Evolutionary conservation across 1,139 yeast species (phyloP), one percentile per base, ranked within the genome.

Genomic region (Candida smagusa): DNA sequence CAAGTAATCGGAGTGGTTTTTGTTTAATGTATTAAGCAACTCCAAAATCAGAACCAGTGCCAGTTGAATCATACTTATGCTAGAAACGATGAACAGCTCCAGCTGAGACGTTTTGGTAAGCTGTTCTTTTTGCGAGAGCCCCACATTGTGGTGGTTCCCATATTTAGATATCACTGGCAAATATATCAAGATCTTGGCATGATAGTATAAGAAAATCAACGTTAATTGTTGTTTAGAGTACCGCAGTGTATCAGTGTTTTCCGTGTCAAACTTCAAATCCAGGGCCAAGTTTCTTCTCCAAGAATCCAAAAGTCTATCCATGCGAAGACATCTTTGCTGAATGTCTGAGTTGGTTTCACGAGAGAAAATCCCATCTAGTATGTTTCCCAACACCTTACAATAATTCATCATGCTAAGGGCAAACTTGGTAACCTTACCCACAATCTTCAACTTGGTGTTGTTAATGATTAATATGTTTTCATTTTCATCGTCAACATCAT

Each of bases 121-220:
- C 37, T 58, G 58, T 35, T 69, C 73, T 44, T 70, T 71, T 36
- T 55, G 56, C 5, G 74, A 69, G 32, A 71, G 55, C 0, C 75
- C 75, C 9, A 71, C 74, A 42, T 69, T 66, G 41, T 65, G 71
- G 42, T 69, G 72, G 44, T 65, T 61, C 1, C 74, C 75, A 43
- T 60, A 65, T 45, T 68, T 68, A 7, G 75, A 68, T 19, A 87
- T 69, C 2, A 85, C 77, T 0, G 96, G 96, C 56, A 87, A 70
- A 56, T 87, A 89, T 24, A 87, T 82, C 58, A 88, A 69, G 30
- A 87, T 77, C 46, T 84, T 81, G 4, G 95, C 92, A 53, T 85
- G 85, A 57, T 84, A 86, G 56, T 85, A 88, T 33, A 84, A 58
- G 55, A 82, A 77, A 9, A 83, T 68, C 43, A 86, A 62, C 2